Evolutionary conservation across 768 basidiomycete genomes (phyloP), one percentile per base, ranked within the genome.

Genomic region (Cyathus striatus): DNA sequence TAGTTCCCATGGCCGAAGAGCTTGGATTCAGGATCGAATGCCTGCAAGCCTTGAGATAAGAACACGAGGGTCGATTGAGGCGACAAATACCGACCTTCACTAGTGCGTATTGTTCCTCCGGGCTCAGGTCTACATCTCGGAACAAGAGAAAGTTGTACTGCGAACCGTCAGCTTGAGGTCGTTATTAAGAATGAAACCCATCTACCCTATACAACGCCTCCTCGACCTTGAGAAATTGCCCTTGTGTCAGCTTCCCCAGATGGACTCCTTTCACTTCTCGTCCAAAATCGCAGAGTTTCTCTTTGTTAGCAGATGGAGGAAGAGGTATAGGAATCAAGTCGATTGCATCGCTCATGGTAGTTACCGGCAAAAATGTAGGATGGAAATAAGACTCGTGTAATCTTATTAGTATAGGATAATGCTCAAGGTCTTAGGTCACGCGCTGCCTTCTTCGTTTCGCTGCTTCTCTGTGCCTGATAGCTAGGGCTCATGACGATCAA

Each of bases 1-100:
- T 90, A 88, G 62, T 90, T 90, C 2, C 90, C 89, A 53, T 93
- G 90, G 0, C 91, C 90, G 53, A 92, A 92, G 51, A 62, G 78
- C 53, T 75, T 69, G 2, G 69, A 70, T 40, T 65, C 38, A 0
- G 69, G 67, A 58, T 93, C 90, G 58, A 93, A 93, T 0, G 84
- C 83, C 90, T 90, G 49, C 25, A n/a, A n/a, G 16, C 18, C 12
- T 17, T 47, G 21, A 14, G 21, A 18, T 17, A 45, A 47, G 40
- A 51, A 39, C 33, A 24, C 14, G 17, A n/a, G 24, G 4, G n/a
- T 35, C 18, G 38, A 25, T 12, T n/a, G n/a, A n/a, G n/a, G 33
- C 25, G 20, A 10, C 20, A 18, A 9, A 12, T 12, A 6, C 6
- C 10, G 10, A 36, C 35, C 35, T 36, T 36, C 7, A 36, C 35